Evolutionary conservation across 768 basidiomycete genomes (phyloP).

Genomic region (Boletus tylopilopsis): DNA sequence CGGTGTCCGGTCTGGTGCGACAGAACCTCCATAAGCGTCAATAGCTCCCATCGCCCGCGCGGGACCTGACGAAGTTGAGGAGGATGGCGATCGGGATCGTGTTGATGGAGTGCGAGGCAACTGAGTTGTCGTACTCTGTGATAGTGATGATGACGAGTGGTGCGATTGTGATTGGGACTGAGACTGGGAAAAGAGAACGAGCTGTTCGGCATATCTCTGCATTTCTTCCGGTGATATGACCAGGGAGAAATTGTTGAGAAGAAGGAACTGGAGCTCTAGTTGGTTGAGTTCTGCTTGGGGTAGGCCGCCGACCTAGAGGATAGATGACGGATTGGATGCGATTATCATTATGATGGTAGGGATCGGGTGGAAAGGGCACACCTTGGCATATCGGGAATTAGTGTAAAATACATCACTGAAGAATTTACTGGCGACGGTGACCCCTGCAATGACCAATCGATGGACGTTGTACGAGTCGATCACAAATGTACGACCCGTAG

Average conservation of each 20-base stretch:
- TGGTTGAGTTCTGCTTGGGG: conserved; percentile 92
- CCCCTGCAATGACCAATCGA: conserved; percentile 93
- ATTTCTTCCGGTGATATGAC: conserved; percentile 87
- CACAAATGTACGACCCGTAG: conserved; percentile 62
- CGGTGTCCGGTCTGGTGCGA: conserved; percentile 33
- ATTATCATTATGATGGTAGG: not conserved
- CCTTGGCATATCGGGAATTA: conserved; percentile 98
- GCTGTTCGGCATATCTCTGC: conserved; percentile 91
- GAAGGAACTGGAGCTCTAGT: conserved; percentile 94
- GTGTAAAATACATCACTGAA: conserved; percentile 99
- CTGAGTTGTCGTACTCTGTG: conserved; percentile 20
- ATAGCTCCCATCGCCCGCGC: conserved; percentile 52
- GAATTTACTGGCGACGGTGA: conserved; percentile 99
- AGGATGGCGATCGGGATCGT: conserved; percentile 15
- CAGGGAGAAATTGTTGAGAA: conserved; percentile 92
- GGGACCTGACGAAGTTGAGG: conserved; percentile 30
- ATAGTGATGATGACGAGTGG: conserved; percentile 20
- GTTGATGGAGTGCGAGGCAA: conserved; percentile 16
- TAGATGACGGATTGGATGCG: conserved; percentile 1
- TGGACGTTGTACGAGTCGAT: conserved; percentile 98
- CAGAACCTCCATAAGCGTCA: conserved; percentile 46
- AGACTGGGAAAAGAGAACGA: conserved; percentile 65
- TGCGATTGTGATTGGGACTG: conserved; percentile 40
- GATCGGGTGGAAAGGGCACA: conserved; percentile 33
- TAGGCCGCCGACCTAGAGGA: conserved; percentile 83